These are phyloP conservation scores for Phaeotremella skinneri DNA, from an alignment of 768 basidiomycete species.

Conservation along the genomic window DNA sequence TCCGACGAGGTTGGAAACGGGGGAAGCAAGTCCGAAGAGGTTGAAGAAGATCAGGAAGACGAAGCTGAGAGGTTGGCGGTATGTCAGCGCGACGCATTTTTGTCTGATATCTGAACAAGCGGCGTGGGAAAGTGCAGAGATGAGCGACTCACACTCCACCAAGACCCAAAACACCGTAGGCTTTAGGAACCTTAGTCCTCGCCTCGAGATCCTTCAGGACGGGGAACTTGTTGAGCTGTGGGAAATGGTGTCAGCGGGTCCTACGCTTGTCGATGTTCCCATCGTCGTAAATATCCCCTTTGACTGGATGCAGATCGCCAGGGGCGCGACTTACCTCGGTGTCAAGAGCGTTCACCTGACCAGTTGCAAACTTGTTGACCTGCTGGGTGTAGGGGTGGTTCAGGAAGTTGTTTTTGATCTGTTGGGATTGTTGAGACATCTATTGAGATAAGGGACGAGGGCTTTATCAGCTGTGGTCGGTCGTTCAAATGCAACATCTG, in stretches of 20 bases:
- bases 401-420: slow-evolving; percentile 66
- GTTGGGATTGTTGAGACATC: slow-evolving; percentile 46
- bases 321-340: slow-evolving; percentile 70
- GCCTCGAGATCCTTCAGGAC: slow-evolving; percentile 78
- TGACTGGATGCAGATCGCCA: background rate
- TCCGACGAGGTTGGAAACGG: slow-evolving; percentile 90
- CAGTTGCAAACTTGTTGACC: slow-evolving; percentile 74
- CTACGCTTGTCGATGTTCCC: background rate
- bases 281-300: background rate
- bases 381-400: slow-evolving; percentile 83
- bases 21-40: slow-evolving; percentile 71
- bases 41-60: slow-evolving; percentile 53
- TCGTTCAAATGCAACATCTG: too few species aligned
- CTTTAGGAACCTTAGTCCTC: slow-evolving; percentile 88
- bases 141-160: slow-evolving; percentile 62
- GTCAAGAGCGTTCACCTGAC: slow-evolving; percentile 86
- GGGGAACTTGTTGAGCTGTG: slow-evolving; percentile 70
- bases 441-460: background rate
- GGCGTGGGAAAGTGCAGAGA: slow-evolving; percentile 59
- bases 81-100: background rate
- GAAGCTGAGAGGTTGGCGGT: slow-evolving; percentile 23
- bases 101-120: background rate
- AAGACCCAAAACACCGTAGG: slow-evolving; percentile 76
- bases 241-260: background rate
- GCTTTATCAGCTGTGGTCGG: background rate